These are phyloP conservation scores for Hypoxylon sp. DNA, from an alignment of 2,329 filamentous ascomycete genomes.

Conservation along the genomic window DNA sequence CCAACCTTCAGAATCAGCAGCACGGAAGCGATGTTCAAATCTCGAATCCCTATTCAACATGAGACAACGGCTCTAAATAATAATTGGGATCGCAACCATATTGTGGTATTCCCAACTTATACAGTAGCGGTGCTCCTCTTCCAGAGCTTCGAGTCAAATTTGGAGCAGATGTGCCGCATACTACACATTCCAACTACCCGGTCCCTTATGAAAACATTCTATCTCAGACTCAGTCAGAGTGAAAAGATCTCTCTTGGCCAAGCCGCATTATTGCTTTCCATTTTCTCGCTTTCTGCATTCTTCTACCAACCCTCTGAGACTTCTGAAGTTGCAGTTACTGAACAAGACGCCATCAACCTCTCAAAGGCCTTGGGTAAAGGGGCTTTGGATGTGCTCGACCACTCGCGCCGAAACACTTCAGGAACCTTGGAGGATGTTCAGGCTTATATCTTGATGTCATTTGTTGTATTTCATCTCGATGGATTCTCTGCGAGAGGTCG, in stretches of 20 bases:
- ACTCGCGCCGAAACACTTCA: constrained; percentile 39
- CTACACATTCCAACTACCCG: constrained; percentile 46
- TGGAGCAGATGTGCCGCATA: constrained; percentile 47
- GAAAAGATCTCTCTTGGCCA: constrained; percentile 43
- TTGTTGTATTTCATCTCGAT: constrained; percentile 42
- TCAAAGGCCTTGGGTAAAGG: constrained; percentile 26
- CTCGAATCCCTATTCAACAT: constrained; percentile 9
- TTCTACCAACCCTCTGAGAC: constrained; percentile 43
- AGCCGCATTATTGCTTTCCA: constrained; percentile 49
- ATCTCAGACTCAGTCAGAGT: constrained; percentile 42
- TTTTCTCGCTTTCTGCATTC: constrained; percentile 48
- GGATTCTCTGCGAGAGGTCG: constrained; percentile 44
- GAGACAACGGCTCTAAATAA: background rate
- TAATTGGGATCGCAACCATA: constrained; percentile 9
- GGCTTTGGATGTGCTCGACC: constrained; percentile 45
- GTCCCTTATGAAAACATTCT: constrained; percentile 46
- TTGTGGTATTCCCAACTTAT: constrained; percentile 42
- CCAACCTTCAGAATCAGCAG: constrained; percentile 37
- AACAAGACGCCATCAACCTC: constrained; percentile 42
- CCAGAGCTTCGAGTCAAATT: constrained; percentile 44
- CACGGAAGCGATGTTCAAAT: constrained; percentile 33
- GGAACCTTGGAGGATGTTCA: constrained; percentile 44
- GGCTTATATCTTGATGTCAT: constrained; percentile 43
- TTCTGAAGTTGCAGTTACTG: constrained; percentile 39
- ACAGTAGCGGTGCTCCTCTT: constrained; percentile 42